Evolutionary conservation across 176 grass and related monocot genomes (phyloP).

Genomic region (Carex cristatella): DNA sequence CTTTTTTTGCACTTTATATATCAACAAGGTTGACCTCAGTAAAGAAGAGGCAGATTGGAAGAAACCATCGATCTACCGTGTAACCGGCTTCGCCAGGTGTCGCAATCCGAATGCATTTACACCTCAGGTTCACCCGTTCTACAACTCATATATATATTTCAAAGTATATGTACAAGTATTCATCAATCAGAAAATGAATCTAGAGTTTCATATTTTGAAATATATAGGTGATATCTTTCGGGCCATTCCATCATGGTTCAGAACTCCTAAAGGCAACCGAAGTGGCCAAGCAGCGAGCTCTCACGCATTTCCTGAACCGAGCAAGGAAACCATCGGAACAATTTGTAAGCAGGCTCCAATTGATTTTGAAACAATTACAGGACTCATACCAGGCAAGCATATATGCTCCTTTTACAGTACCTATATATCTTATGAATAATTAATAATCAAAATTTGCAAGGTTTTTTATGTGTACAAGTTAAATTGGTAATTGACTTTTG

Average conservation of each 20-base stretch:
- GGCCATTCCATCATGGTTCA: background rate
- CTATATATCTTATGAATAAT: background rate
- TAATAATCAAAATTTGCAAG: background rate
- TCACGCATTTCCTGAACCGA: background rate
- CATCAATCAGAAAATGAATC: background rate
- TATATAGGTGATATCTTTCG: background rate
- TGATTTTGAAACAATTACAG: background rate
- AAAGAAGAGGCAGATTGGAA: background rate
- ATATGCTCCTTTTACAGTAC: background rate
- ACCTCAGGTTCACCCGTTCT: background rate
- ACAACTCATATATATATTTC: background rate
- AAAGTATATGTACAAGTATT: background rate
- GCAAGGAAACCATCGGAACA: background rate
- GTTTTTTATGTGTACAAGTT: background rate
- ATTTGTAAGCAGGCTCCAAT: background rate
- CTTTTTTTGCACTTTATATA: background rate
- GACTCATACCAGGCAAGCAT: background rate
- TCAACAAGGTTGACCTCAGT: background rate
- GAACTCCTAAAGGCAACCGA: background rate
- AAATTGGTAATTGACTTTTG: background rate
- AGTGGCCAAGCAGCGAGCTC: background rate
- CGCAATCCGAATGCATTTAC: background rate
- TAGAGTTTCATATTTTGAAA: background rate
- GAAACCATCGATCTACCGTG: background rate
- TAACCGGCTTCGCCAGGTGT: background rate